Conservation (phyloP, 1,139 yeast species). For the Sporopachydermia cereana region DNA sequence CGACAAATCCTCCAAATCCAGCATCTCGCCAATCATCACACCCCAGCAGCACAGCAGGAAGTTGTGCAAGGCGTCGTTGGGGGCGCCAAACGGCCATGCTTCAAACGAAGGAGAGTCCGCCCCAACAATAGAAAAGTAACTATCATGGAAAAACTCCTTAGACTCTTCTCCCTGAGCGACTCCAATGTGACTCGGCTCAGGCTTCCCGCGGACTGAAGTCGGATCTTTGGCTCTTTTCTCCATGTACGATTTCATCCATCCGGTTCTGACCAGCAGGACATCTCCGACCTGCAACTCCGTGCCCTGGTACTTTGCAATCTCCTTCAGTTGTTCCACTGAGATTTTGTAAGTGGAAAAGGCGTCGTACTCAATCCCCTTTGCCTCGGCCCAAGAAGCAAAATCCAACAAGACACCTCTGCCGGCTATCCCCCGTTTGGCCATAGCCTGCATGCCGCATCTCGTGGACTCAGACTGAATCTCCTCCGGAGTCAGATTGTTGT, state of each 20-base stretch:
- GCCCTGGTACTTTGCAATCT: slow-evolving; percentile 15
- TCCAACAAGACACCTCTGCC: slow-evolving; percentile 24
- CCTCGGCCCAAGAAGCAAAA: slow-evolving; percentile 20
- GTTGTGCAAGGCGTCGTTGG: slow-evolving; percentile 13
- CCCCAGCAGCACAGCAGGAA: slow-evolving; percentile 20
- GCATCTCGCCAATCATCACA: slow-evolving; percentile 20
- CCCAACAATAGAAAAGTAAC: slow-evolving; percentile 20
- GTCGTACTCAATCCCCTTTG: slow-evolving; percentile 16
- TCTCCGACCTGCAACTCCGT: slow-evolving; percentile 19
- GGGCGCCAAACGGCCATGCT: slow-evolving; percentile 14
- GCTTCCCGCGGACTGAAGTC: slow-evolving; percentile 10
- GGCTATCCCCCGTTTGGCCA: slow-evolving; percentile 21
- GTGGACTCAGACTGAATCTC: slow-evolving; percentile 15
- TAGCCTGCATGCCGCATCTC: slow-evolving; percentile 20
- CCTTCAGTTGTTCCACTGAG: slow-evolving; percentile 15
- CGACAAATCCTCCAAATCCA: slow-evolving; percentile 19
- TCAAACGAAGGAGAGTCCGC: slow-evolving; percentile 20
- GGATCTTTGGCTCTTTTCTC: slow-evolving; percentile 13
- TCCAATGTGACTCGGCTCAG: slow-evolving; percentile 16
- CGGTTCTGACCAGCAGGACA: slow-evolving; percentile 20
- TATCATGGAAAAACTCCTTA: slow-evolving; percentile 18
- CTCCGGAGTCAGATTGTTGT: slow-evolving; percentile 18
- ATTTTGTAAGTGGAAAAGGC: slow-evolving; percentile 18
- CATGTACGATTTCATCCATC: slow-evolving; percentile 21
- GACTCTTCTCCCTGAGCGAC: slow-evolving; percentile 16